phyloP scores from a whole-genome alignment of 768 basidiomycete species.

The Podaxis sp. region DNA sequence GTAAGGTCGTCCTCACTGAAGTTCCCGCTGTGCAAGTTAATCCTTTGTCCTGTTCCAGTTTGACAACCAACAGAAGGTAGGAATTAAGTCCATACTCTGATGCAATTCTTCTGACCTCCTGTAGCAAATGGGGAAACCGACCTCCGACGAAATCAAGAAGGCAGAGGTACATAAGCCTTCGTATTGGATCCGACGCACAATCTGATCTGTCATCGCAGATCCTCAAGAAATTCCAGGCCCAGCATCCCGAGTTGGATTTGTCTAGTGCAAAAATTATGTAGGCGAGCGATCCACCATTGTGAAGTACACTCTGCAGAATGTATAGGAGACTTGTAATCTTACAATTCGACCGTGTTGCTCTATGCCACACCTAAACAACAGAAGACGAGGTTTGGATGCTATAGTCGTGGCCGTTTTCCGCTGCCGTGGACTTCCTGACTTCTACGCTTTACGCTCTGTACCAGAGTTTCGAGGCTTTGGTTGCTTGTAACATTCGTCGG shows the following conservation, averaged over 20 bases:
- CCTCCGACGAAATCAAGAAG: slow-evolving; percentile 92
- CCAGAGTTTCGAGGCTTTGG: slow-evolving; percentile 57
- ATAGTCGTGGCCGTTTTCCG: slow-evolving; percentile 39
- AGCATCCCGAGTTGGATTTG: slow-evolving; percentile 94
- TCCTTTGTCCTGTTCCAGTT: slow-evolving; percentile 37
- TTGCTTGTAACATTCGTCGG: slow-evolving; percentile 11
- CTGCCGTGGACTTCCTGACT: slow-evolving; percentile 30
- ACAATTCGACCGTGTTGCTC: too few relatives aligned
- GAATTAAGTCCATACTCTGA: not conserved
- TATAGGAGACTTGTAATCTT: too few relatives aligned
- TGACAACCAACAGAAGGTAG: slow-evolving; percentile 74
- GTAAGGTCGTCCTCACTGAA: slow-evolving; percentile 40
- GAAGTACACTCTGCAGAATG: too few relatives aligned
- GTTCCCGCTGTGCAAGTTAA: slow-evolving; percentile 2
- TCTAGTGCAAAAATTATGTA: slow-evolving; percentile 86
- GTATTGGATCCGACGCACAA: not conserved
- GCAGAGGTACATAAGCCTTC: slow-evolving; percentile 55
- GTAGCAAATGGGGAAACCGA: slow-evolving; percentile 93
- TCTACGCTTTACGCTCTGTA: slow-evolving; percentile 87
- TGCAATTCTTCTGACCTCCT: slow-evolving; percentile 1
- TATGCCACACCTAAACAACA: too few relatives aligned
- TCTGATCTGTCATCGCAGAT: slow-evolving; percentile 38
- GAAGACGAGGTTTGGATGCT: not conserved
- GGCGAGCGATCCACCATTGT: not conserved
- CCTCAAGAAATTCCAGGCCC: slow-evolving; percentile 82